Percentiles rank a stretch among this genome's conserved stretches.
phyloP scores from a whole-genome alignment of 202 grass and related monocot genomes.

The Carex sylvatica region DNA sequence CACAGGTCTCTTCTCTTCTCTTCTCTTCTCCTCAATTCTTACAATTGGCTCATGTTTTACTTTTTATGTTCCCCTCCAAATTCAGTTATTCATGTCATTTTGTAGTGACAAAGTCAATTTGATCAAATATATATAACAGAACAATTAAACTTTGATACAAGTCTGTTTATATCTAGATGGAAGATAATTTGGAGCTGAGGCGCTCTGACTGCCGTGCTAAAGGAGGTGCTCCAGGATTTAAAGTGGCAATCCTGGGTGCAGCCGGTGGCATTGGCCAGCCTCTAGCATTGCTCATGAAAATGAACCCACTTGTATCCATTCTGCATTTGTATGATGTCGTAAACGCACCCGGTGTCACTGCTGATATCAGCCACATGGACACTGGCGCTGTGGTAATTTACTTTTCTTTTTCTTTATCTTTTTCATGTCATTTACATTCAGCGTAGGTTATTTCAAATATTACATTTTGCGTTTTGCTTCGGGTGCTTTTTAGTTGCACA shows the following conservation, averaged over 20 bases:
- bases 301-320: conserved; percentile 77
- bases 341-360: conserved; percentile 81
- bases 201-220: conserved; percentile 67
- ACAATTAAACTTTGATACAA: not conserved
- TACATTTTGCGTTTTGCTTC: not conserved
- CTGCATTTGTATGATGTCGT: conserved; percentile 92
- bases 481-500: not conserved
- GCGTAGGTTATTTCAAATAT: not conserved
- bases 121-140: not conserved
- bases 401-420: not conserved
- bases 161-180: conserved; percentile 44
- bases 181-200: conserved; percentile 40
- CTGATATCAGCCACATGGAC: conserved; percentile 91
- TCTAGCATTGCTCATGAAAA: conserved; percentile 84
- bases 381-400: conserved; percentile 77
- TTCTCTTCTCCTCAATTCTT: not conserved
- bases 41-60: not conserved
- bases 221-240: conserved; percentile 75
- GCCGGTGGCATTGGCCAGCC: conserved; percentile 90
- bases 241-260: conserved; percentile 79
- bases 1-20: conserved; percentile 38
- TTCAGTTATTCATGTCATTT: not conserved
- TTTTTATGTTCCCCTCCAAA: not conserved
- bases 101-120: not conserved
- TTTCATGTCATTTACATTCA: not conserved